Percentiles rank a stretch among this genome's conserved stretches.
These are phyloP conservation scores for Wallacemonas sp. DNA, from an alignment of 208 protist species.

Conservation along the genomic window DNA sequence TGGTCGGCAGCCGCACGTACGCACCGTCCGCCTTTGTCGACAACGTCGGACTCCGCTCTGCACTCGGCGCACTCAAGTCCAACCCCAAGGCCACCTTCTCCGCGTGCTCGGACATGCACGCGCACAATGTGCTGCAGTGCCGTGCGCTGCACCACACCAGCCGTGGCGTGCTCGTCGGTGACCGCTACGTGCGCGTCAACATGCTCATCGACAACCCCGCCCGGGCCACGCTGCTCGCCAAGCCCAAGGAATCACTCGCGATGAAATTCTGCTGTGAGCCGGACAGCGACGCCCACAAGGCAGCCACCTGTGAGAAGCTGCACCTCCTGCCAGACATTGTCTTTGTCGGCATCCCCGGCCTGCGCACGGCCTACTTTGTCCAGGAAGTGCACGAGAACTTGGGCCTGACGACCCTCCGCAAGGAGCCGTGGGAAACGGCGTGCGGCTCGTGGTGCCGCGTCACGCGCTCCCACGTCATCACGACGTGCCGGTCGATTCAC, in stretches of 20 bases:
- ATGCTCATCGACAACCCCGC: constrained; percentile 71
- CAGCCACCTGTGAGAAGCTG: constrained; percentile 44
- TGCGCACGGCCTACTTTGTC: constrained; percentile 76
- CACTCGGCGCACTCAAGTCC: constrained; percentile 38
- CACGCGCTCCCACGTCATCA: constrained; percentile 62
- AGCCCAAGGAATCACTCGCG: constrained; percentile 34
- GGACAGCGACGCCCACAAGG: constrained; percentile 28
- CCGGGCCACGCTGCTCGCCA: constrained; percentile 45
- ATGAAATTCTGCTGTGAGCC: constrained; percentile 46
- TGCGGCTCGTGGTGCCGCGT: constrained; percentile 73
- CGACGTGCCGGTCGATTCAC: constrained; percentile 72
- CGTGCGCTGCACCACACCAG: constrained; percentile 61
- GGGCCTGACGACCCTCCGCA: constrained; percentile 44
- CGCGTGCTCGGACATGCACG: constrained; percentile 30
- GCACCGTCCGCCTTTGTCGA: constrained; percentile 48
- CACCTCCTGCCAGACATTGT: constrained; percentile 71
- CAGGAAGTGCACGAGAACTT: constrained; percentile 71
- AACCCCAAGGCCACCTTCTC: constrained; percentile 62
- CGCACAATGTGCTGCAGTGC: constrained; percentile 72
- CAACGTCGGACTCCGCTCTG: constrained; percentile 55
- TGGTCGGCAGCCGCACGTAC: constrained; percentile 49
- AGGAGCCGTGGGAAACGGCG: constrained; percentile 41
- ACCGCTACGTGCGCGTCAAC: constrained; percentile 76
- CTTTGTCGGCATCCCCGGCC: constrained; percentile 56
- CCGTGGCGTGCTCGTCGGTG: constrained; percentile 56